Percentiles rank a stretch among this genome's conserved stretches.
phyloP scores from a whole-genome alignment of 192 early-diverging fungal species.

The Linnemannia exigua region DNA sequence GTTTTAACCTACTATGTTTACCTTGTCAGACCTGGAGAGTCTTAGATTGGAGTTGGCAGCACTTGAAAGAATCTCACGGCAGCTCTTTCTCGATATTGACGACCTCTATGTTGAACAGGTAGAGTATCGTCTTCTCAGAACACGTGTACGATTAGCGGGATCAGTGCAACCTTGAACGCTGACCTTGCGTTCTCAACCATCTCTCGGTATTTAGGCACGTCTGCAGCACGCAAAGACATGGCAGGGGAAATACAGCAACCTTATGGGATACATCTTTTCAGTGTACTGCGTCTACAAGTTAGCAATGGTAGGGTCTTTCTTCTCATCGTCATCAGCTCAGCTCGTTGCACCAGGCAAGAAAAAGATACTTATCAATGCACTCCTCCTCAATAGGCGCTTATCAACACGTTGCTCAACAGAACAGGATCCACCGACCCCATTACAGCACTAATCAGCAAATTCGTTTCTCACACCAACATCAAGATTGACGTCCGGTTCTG shows the following conservation, averaged over 20 bases:
- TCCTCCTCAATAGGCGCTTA: conserved; percentile 65
- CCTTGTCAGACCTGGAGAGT: conserved; percentile 58
- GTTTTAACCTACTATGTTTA: not conserved
- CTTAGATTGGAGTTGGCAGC: conserved; percentile 67
- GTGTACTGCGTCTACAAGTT: conserved; percentile 94
- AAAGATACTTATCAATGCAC: not conserved
- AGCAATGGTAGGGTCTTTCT: conserved; percentile 65
- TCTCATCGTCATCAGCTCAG: too few relatives aligned
- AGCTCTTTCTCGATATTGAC: conserved; percentile 86
- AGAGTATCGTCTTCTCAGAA: not conserved
- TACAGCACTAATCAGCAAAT: conserved; percentile 81
- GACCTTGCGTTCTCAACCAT: not conserved
- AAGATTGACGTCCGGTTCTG: conserved; percentile 85
- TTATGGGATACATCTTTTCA: conserved; percentile 89
- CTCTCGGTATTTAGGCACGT: conserved; percentile 58
- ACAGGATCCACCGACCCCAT: conserved; percentile 86
- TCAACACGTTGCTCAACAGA: conserved; percentile 84
- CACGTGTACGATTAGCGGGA: not conserved
- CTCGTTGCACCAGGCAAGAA: not conserved
- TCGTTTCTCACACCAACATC: conserved; percentile 73
- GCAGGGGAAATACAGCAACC: conserved; percentile 83
- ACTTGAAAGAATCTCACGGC: conserved; percentile 75
- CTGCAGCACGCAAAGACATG: conserved; percentile 74
- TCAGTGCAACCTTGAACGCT: not conserved
- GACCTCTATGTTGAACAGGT: conserved; percentile 83